These are phyloP conservation scores for Xylaria sp. DNA, from an alignment of 2,329 filamentous ascomycete genomes.

Conservation along the genomic window DNA sequence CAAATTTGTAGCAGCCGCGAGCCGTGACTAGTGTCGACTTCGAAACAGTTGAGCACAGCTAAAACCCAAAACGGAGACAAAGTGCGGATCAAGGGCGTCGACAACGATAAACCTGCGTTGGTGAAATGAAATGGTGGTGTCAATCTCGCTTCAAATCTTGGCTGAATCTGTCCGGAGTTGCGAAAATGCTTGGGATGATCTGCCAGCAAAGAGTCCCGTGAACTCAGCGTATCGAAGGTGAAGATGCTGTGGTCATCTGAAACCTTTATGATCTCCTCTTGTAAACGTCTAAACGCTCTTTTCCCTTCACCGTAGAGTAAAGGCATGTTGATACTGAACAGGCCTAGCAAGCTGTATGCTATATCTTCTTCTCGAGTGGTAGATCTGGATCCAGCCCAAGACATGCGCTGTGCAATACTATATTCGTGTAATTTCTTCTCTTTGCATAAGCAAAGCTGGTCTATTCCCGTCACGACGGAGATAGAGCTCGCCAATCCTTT, in stretches of 20 bases:
- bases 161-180: slow-evolving; percentile 9
- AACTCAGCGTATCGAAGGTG: slow-evolving; percentile 15
- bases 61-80: slow-evolving; percentile 26
- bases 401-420: slow-evolving; percentile 28
- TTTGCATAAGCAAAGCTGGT: slow-evolving; percentile 24
- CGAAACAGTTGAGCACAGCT: slow-evolving; percentile 28
- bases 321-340: slow-evolving; percentile 26
- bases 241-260: slow-evolving; percentile 29
- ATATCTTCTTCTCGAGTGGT: slow-evolving; percentile 25
- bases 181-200: slow-evolving; percentile 23
- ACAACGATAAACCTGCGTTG: slow-evolving; percentile 21
- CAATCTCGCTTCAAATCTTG: slow-evolving; percentile 16
- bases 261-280: slow-evolving; percentile 24
- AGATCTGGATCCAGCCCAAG: slow-evolving; percentile 8
- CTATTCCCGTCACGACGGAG: slow-evolving; percentile 17
- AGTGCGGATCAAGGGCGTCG: slow-evolving; percentile 22
- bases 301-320: slow-evolving; percentile 22
- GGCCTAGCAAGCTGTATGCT: slow-evolving; percentile 25
- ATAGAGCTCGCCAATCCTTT: slow-evolving; percentile 19
- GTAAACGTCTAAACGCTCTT: slow-evolving; percentile 21
- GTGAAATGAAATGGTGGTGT: slow-evolving; percentile 26
- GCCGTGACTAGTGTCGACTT: slow-evolving; percentile 12
- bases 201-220: slow-evolving; percentile 19
- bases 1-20: slow-evolving; percentile 23
- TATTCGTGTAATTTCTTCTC: slow-evolving; percentile 16